These are phyloP conservation scores for Calycina herbarum DNA, from an alignment of 2,329 filamentous ascomycete genomes.

Conservation along the genomic window DNA sequence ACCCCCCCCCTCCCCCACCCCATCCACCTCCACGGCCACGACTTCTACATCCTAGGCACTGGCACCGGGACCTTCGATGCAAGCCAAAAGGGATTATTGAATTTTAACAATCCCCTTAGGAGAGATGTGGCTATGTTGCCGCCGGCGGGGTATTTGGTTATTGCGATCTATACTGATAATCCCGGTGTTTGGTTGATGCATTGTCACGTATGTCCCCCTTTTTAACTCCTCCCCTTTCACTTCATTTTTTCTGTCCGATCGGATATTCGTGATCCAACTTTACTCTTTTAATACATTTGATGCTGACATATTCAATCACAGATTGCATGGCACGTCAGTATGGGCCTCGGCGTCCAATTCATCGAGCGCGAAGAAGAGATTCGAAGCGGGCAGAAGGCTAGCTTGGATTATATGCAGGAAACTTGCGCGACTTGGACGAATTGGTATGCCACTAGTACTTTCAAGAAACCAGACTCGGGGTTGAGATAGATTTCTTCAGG, in stretches of 20 bases:
- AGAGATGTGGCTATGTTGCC: constrained; percentile 15
- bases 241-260: background rate
- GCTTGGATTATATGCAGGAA: background rate
- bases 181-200: constrained; percentile 16
- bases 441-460: background rate
- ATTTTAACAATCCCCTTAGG: constrained; percentile 10
- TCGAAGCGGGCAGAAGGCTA: too few relatives aligned
- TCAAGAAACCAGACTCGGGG: too few relatives aligned
- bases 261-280: background rate
- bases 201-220: constrained; percentile 11
- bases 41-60: constrained; percentile 14
- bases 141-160: constrained; percentile 5
- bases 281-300: too few relatives aligned
- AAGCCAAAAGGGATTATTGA: background rate
- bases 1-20: constrained; percentile 3
- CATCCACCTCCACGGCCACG: constrained; percentile 15
- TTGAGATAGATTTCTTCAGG: too few relatives aligned
- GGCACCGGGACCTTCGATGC: background rate
- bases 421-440: background rate
- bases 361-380: constrained; percentile 11
- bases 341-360: constrained; percentile 13
- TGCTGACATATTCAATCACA: background rate
- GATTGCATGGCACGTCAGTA: constrained; percentile 11
- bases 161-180: constrained; percentile 15
- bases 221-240: too few relatives aligned